Base-by-base conservation (phyloP, 805 yeast genomes). In the Starmerella etchellsii region DNA sequence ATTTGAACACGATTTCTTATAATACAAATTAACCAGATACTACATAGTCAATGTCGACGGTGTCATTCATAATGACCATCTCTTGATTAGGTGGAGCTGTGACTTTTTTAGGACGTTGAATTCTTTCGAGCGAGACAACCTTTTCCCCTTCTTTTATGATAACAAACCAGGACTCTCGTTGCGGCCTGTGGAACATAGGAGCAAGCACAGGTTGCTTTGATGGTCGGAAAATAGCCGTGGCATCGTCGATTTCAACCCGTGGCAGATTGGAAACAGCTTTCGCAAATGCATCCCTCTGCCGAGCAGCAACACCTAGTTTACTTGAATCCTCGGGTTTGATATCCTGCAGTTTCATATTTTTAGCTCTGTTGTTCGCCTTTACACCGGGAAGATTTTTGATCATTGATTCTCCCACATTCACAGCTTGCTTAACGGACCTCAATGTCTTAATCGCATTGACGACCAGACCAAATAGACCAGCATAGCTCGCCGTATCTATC, bases 141-240 rank as follows among this genome's bases (percentile, higher is more conserved):
- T 77, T 81, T 34, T 69, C 69, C 2, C 59, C 64, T 6, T 63
- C 60, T 14, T 25, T 11, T 22, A 61, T 60, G 36, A 88, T 71
- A 9, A 77, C 70, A 58, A 88, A 83, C 97, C 98, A 91, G 0
- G 93, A 75, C 57, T 91, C 97, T 54, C 84, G 78, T 60, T 91
- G 98, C 2, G 76, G 66, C 59, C 91, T 88, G 34, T 95, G 94
- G 63, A 82, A 91, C 51, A 72, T 73, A 2, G 93, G 88, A 42
- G 87, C 68, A 53, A 77, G 74, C 38, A 83, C 85, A 3, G 65
- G 62, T 47, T 70, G 44, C 16, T 41, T 32, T 14, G 50, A 46
- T 6, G 54, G 48, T 40, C 71, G 74, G 37, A 34, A 19, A n/a
- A 64, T 61, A 2, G 19, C 21, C 2, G 44, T 46, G n/a, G 22